These are phyloP conservation scores for Myxozyma melibiosi DNA, from an alignment of 805 yeast genomes.

Conservation along the genomic window DNA sequence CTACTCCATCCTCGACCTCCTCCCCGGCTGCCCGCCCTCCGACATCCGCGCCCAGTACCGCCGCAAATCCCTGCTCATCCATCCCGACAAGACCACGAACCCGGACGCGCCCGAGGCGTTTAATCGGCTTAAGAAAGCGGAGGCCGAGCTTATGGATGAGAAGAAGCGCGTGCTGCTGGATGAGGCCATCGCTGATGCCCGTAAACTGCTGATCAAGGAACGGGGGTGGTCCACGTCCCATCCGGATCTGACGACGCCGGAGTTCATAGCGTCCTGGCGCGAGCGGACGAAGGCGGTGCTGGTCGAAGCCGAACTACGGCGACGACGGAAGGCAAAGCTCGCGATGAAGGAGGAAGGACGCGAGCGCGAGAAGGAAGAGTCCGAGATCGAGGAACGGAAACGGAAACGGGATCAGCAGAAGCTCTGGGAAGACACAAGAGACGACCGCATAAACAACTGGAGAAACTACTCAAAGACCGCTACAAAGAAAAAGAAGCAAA, in stretches of 20 bases:
- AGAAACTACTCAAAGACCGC: slow-evolving; percentile 51
- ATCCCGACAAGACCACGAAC: slow-evolving; percentile 66
- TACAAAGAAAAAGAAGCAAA: slow-evolving; percentile 49
- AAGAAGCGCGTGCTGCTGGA: slow-evolving; percentile 48
- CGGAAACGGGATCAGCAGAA: slow-evolving; percentile 46
- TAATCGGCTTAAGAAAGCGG: slow-evolving; percentile 60
- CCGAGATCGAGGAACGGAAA: slow-evolving; percentile 42
- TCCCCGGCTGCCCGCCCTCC: slow-evolving; percentile 46
- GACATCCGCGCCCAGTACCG: slow-evolving; percentile 55
- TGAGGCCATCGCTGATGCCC: slow-evolving; percentile 50
- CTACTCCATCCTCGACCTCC: slow-evolving; percentile 55
- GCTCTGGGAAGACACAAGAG: slow-evolving; percentile 65
- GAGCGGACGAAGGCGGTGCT: slow-evolving; percentile 48
- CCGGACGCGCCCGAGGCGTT: slow-evolving; percentile 66
- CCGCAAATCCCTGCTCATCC: slow-evolving; percentile 63
- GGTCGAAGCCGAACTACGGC: slow-evolving; percentile 51
- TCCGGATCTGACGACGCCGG: slow-evolving; percentile 43
- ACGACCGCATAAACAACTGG: slow-evolving; percentile 62
- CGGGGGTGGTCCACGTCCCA: slow-evolving; percentile 46
- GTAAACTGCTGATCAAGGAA: slow-evolving; percentile 45
- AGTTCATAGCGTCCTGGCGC: slow-evolving; percentile 48
- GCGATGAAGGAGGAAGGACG: slow-evolving; percentile 49
- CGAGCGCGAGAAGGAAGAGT: slow-evolving; percentile 43
- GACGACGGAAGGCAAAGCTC: slow-evolving; percentile 48
- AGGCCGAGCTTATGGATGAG: slow-evolving; percentile 47